Percentiles rank a stretch among this genome's conserved stretches.
Evolutionary conservation across 179 eudicot genomes (phyloP).

Genomic region (Dionaea muscipula): DNA sequence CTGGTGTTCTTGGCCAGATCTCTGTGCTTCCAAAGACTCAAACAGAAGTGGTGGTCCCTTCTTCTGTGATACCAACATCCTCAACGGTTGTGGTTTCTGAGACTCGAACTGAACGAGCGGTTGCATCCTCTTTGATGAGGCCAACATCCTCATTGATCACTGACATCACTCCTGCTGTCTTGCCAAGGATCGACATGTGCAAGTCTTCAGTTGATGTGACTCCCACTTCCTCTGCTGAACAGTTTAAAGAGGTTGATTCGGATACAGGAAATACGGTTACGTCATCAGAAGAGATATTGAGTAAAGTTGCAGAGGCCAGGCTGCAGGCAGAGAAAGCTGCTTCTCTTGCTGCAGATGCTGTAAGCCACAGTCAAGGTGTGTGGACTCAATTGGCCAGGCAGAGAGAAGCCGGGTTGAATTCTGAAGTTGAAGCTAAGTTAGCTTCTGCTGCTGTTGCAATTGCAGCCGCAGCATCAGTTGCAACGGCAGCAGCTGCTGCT

Average conservation of each 20-base stretch:
- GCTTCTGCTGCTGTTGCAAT: constrained; percentile 76
- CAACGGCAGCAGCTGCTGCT: constrained; percentile 95
- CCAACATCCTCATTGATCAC: no score
- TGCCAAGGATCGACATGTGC: constrained; percentile 20
- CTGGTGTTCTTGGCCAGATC: constrained; percentile 28
- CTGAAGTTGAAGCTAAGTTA: constrained; percentile 62
- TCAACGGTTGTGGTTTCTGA: no score
- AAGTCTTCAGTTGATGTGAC: constrained; percentile 16
- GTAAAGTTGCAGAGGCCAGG: constrained; percentile 65
- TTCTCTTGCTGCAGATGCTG: constrained; percentile 51
- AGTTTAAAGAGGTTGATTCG: constrained; percentile 16
- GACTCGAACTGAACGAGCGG: no score
- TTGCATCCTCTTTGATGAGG: no score
- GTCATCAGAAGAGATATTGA: constrained; percentile 30
- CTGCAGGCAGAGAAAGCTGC: constrained; percentile 71
- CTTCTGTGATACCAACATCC: constrained; percentile 13
- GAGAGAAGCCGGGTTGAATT: constrained; percentile 38
- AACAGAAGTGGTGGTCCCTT: constrained; percentile 22
- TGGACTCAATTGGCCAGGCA: constrained; percentile 64
- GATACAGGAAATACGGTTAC: constrained; percentile 22
- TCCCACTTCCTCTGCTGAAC: constrained; percentile 23
- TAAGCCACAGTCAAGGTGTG: constrained; percentile 41
- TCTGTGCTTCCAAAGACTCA: constrained; percentile 24
- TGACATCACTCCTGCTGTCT: constrained; percentile 24
- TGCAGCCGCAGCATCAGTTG: constrained; percentile 87